Percentiles rank a stretch among this genome's conserved stretches.
phyloP scores from a whole-genome alignment of 768 basidiomycete genomes.

The Terana coerulea region DNA sequence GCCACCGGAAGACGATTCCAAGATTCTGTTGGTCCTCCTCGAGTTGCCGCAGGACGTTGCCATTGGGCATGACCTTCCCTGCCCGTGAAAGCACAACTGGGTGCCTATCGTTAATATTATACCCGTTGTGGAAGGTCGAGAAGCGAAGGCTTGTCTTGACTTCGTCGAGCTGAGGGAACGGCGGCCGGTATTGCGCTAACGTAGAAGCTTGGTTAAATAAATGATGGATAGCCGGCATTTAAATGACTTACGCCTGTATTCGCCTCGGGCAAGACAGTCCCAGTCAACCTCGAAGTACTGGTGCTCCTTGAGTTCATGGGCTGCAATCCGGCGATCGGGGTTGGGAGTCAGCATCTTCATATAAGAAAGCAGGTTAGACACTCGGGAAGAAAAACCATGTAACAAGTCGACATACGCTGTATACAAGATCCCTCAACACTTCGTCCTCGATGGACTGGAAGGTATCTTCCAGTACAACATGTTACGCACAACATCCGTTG shows the following conservation, averaged over 20 bases:
- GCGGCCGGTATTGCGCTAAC: neutral
- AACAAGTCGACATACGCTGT: neutral
- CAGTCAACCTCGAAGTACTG: slow-evolving; percentile 11
- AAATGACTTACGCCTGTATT: slow-evolving; percentile 4
- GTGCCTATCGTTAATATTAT: neutral
- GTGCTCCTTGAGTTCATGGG: slow-evolving; percentile 3
- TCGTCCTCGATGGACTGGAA: neutral
- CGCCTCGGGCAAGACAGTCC: neutral
- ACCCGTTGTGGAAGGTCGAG: neutral
- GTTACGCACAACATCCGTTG: neutral
- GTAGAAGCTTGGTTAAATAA: neutral
- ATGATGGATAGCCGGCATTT: neutral
- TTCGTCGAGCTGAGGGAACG: neutral
- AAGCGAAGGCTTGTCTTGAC: neutral
- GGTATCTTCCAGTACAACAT: neutral
- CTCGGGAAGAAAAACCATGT: neutral
- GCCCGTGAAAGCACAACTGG: neutral
- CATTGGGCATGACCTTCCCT: neutral
- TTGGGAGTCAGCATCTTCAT: slow-evolving; percentile 3
- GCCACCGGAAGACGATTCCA: neutral
- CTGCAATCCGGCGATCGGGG: neutral
- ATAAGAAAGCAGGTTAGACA: neutral
- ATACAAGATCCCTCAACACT: neutral
- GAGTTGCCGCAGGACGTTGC: neutral
- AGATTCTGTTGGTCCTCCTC: neutral